These are phyloP conservation scores for Stereum hirsutum DNA, from an alignment of 1,284 basidiomycete genomes.

Conservation along the genomic window DNA sequence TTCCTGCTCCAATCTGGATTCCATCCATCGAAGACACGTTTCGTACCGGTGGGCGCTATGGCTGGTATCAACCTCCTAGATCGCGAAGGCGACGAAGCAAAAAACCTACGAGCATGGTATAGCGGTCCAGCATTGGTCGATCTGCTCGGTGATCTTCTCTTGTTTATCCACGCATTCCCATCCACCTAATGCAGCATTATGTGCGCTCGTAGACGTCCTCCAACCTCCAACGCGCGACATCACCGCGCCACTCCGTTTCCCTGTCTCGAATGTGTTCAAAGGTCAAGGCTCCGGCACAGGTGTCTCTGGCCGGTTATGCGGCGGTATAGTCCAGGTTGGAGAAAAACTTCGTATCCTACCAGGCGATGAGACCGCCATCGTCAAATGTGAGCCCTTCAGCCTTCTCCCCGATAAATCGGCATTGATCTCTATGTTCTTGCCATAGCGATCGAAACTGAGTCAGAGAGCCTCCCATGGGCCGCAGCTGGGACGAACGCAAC, in stretches of 20 bases:
- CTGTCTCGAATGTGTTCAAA: constrained; percentile 94
- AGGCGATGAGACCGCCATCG: constrained; percentile 83
- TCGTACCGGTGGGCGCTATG: constrained; percentile 88
- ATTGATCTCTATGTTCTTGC: constrained; percentile 5
- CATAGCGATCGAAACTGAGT: constrained; percentile 85
- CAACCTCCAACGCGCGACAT: constrained; percentile 79
- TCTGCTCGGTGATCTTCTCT: constrained; percentile 52
- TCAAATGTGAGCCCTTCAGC: constrained; percentile 52
- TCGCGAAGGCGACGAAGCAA: constrained; percentile 37
- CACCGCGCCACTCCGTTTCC: constrained; percentile 73
- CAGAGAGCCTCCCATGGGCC: constrained; percentile 76
- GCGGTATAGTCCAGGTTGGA: constrained; percentile 88
- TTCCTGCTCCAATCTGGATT: constrained; percentile 91
- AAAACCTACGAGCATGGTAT: constrained; percentile 69
- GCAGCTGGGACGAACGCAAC: constrained; percentile 87
- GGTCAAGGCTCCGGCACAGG: constrained; percentile 77
- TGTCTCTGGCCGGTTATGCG: constrained; percentile 81
- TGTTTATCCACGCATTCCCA: constrained; percentile 1
- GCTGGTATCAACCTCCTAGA: constrained; percentile 80
- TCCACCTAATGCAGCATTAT: constrained; percentile 1
- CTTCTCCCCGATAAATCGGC: constrained; percentile 3
- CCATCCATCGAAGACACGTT: constrained; percentile 66
- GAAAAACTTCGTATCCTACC: constrained; percentile 83
- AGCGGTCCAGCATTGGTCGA: constrained; percentile 80
- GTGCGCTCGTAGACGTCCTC: constrained; percentile 50